Conservation (phyloP, 2,329 filamentous ascomycete genomes). For the Fusarium proliferatum region DNA sequence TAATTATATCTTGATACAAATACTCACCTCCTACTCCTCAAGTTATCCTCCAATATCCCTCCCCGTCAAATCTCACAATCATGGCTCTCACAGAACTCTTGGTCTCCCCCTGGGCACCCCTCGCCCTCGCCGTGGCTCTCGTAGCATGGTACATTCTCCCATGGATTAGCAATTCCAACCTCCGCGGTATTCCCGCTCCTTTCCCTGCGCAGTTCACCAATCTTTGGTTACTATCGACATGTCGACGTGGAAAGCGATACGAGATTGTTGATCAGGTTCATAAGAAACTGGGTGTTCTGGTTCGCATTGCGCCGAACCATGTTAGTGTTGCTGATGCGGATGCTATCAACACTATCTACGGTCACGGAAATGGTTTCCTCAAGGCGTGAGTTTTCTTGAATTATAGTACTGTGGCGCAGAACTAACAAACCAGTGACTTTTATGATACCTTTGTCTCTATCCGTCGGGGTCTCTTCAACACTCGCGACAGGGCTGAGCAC, state of each 20-base stretch:
- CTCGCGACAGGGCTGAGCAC: slow-evolving; percentile 82
- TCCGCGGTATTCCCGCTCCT: slow-evolving; percentile 69
- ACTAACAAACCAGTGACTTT: slow-evolving; percentile 69
- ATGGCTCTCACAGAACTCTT: slow-evolving; percentile 38
- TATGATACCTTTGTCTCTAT: slow-evolving; percentile 95
- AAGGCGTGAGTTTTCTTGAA: slow-evolving; percentile 64
- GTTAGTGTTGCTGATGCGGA: slow-evolving; percentile 82
- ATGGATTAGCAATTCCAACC: slow-evolving; percentile 63
- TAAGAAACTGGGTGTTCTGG: slow-evolving; percentile 78
- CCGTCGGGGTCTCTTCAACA: slow-evolving; percentile 88
- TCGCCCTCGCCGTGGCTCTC: slow-evolving; percentile 16
- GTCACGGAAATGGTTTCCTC: slow-evolving; percentile 80
- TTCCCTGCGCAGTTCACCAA: slow-evolving; percentile 76
- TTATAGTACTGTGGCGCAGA: no score
- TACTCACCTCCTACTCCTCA: background rate
- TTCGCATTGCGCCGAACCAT: slow-evolving; percentile 87
- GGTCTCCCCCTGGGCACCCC: slow-evolving; percentile 35
- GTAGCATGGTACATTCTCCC: slow-evolving; percentile 34
- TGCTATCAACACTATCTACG: slow-evolving; percentile 81
- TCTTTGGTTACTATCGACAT: slow-evolving; percentile 79
- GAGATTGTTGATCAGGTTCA: slow-evolving; percentile 75
- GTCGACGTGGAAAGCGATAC: slow-evolving; percentile 74
- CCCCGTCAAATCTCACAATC: background rate
- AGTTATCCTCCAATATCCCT: accelerated
- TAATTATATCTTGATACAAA: background rate